Base-by-base conservation (phyloP, 1,284 basidiomycete genomes). In the Apiotrichum akiyoshidainum region DNA sequence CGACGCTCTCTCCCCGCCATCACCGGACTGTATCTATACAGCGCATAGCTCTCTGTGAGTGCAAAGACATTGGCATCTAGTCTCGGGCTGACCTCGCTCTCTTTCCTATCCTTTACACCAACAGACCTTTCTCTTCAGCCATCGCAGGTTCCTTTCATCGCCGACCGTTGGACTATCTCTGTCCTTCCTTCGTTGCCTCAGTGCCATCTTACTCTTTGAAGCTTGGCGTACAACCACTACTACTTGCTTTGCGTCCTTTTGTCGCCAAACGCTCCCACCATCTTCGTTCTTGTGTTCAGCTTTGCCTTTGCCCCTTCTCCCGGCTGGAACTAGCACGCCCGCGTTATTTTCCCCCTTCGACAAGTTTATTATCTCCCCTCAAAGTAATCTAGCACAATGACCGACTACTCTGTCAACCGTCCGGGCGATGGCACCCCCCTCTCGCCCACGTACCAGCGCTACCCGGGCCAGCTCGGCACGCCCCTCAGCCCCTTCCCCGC, bases 391-490 rank as follows among this genome's bases (percentile, higher is more conserved):
- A 31, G 26, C 26, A 31, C 26, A 7, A 63, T 59, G 56, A 60
- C 62, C 58, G 62, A 63, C 51, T 63, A 56, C 52, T 55, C 61
- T 12, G 56, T 58, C 21, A 60, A 54, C 56, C 62, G 62, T 40
- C 58, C 58, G 11, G 58, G 58, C 33, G 61, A 63, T 21, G 51
- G 57, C 21, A 46, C 50, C 14, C 55, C 57, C 22, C 52, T 59
- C n/a, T 63, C 61, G 21, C 55, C 61, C 14, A 33, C 57, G 19
- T 63, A 60, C 51, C 56, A 48, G 10, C 61, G 58, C 19, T 54
- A 60, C 46, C 48, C 60, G 5, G 31, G 50, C 5, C 44, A 45
- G 9, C 31, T 54, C 34, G 49, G 41, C 22, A 17, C 39, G 6
- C 35, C 53, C 6, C 21, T 54, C 22, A 48, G 37, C 37, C 39